phyloP scores from a whole-genome alignment of 208 protist genomes.

The Trypanosoma platydactyli region DNA sequence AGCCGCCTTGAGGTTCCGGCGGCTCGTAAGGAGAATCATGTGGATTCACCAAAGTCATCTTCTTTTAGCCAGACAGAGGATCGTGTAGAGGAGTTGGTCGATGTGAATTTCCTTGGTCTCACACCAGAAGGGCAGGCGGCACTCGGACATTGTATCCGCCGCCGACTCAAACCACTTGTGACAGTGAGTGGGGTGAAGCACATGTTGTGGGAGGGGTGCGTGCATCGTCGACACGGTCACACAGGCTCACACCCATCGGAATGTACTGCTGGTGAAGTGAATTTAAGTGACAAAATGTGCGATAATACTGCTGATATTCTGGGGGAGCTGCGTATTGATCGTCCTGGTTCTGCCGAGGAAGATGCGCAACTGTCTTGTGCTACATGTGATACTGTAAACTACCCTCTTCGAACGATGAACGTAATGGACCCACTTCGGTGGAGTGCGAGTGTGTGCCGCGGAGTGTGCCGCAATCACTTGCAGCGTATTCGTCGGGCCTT shows the following conservation, averaged over 20 bases:
- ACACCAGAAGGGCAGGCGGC: constrained; percentile 61
- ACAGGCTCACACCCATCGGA: constrained; percentile 25
- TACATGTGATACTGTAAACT: constrained; percentile 65
- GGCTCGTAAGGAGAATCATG: constrained; percentile 23
- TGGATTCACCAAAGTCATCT: constrained; percentile 12
- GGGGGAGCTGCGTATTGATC: constrained; percentile 34
- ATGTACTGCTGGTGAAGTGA: constrained; percentile 2
- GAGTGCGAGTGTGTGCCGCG: constrained; percentile 88
- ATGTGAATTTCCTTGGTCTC: constrained; percentile 50
- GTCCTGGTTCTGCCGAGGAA: constrained; percentile 31
- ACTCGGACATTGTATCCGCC: constrained; percentile 62
- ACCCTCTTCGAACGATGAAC: constrained; percentile 87
- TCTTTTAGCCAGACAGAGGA: not conserved
- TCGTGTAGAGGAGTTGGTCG: not conserved
- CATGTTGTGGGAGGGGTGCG: constrained; percentile 59
- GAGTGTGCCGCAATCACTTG: constrained; percentile 82
- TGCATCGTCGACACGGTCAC: constrained; percentile 36
- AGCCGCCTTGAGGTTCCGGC: constrained; percentile 60
- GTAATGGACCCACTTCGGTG: constrained; percentile 91
- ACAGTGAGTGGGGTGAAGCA: constrained; percentile 76
- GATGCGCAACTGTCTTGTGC: constrained; percentile 55
- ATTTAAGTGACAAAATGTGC: not conserved
- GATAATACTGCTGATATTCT: not conserved
- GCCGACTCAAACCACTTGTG: constrained; percentile 57
- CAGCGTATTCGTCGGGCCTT: constrained; percentile 79